A percentile compares a stretch with the other conserved stretches of the same genome.
phyloP scores from a whole-genome alignment of 306 rosid species.

The Prunus padus region DNA sequence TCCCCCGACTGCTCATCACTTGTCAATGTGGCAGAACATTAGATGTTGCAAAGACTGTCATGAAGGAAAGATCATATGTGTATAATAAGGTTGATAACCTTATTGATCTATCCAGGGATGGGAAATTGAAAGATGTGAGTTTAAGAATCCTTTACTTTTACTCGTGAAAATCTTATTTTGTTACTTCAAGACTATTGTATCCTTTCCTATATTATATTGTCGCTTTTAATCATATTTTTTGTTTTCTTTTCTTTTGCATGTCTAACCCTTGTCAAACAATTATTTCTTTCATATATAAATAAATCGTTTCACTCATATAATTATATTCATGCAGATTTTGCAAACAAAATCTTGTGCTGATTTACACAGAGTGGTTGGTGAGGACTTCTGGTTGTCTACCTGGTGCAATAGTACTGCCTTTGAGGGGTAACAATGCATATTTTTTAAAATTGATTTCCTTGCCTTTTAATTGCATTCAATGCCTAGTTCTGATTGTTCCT shows the following conservation, averaged over 20 bases:
- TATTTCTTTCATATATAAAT: not conserved
- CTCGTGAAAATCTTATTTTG: not conserved
- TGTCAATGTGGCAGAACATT: constrained; percentile 60
- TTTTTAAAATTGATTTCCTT: constrained; percentile 14
- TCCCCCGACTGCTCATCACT: constrained; percentile 18
- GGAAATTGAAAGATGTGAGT: constrained; percentile 74
- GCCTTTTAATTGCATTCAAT: constrained; percentile 20
- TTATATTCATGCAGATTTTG: constrained; percentile 57
- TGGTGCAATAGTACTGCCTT: constrained; percentile 90
- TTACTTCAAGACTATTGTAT: not conserved
- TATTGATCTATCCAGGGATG: constrained; percentile 67
- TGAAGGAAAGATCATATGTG: constrained; percentile 61
- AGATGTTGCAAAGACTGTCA: constrained; percentile 68
- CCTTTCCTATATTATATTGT: not conserved
- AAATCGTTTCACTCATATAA: not conserved
- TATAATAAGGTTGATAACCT: constrained; percentile 63
- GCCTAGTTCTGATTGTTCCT: constrained; percentile 32
- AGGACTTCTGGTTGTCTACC: constrained; percentile 93
- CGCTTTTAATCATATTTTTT: not conserved
- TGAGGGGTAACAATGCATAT: constrained; percentile 62
- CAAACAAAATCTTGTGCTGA: constrained; percentile 84
- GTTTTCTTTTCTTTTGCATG: not conserved
- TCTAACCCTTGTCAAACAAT: not conserved
- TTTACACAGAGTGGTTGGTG: constrained; percentile 72
- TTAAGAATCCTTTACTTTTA: not conserved